Conservation (phyloP, 306 rosid genomes). For the Quercus wislizeni region DNA sequence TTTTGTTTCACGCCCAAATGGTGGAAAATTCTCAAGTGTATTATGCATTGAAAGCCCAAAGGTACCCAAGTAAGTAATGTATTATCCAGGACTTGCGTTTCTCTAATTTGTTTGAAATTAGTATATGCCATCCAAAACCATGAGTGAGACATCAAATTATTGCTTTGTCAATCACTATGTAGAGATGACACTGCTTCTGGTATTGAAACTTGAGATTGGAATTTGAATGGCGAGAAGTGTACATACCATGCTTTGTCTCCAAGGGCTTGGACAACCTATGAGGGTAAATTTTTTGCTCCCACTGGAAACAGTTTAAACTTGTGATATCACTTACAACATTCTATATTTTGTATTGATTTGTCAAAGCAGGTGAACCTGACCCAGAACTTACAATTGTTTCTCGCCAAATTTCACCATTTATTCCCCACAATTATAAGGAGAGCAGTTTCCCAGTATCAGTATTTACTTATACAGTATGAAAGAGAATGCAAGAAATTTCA, state of each 20-base stretch:
- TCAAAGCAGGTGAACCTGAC: conserved; percentile 78
- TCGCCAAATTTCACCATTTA: conserved; percentile 92
- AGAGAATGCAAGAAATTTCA: conserved; percentile 13
- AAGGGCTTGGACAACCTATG: conserved; percentile 88
- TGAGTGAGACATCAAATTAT: background rate
- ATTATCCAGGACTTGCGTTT: background rate
- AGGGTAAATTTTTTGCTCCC: conserved; percentile 47
- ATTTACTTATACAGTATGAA: conserved; percentile 76
- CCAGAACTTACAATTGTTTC: conserved; percentile 74
- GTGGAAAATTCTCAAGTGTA: conserved; percentile 68
- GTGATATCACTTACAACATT: background rate
- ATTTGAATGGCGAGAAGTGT: conserved; percentile 67
- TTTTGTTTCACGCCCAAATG: conserved; percentile 71
- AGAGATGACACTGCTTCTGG: conserved; percentile 73
- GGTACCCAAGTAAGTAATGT: conserved; percentile 44
- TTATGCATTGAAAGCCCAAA: conserved; percentile 57
- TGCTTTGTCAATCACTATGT: conserved; percentile 5
- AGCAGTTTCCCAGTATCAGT: conserved; percentile 91
- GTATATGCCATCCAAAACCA: background rate
- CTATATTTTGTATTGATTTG: background rate
- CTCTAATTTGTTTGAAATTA: background rate
- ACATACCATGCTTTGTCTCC: conserved; percentile 90
- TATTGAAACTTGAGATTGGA: conserved; percentile 93
- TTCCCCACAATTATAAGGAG: conserved; percentile 94
- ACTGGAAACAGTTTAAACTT: background rate